Conservation (phyloP, 768 basidiomycete species). For the Serendipita sp. region DNA sequence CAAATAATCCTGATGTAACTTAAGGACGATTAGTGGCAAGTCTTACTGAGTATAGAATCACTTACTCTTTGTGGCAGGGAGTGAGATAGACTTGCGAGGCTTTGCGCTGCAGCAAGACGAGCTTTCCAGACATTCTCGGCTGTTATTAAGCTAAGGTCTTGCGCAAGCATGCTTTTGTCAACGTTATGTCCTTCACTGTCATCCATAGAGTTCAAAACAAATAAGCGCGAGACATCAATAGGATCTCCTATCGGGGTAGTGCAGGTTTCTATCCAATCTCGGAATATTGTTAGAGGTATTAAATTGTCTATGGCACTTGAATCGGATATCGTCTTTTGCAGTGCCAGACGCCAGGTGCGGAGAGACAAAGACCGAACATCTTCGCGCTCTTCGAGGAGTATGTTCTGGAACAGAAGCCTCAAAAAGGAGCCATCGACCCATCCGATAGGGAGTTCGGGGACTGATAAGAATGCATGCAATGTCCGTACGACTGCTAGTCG, state of each 20-base stretch:
- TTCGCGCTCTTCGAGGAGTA: slow-evolving; percentile 73
- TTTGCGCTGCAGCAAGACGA: slow-evolving; percentile 58
- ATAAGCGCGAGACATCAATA: slow-evolving; percentile 54
- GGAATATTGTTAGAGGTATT: slow-evolving; percentile 7
- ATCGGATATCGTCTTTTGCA: slow-evolving; percentile 21
- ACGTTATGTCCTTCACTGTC: slow-evolving; percentile 58
- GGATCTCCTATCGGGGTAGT: slow-evolving; percentile 81
- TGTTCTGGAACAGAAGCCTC: slow-evolving; percentile 80
- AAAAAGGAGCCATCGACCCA: slow-evolving; percentile 72
- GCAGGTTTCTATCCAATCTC: slow-evolving; percentile 69
- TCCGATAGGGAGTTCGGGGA: slow-evolving; percentile 50
- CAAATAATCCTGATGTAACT: slow-evolving; percentile 47
- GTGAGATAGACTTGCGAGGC: slow-evolving; percentile 51
- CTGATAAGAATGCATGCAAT: slow-evolving; percentile 68
- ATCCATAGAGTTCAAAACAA: slow-evolving; percentile 36
- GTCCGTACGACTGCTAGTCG: slow-evolving; percentile 86
- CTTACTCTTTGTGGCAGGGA: slow-evolving; percentile 50
- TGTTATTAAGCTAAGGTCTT: slow-evolving; percentile 72
- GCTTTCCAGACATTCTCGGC: slow-evolving; percentile 64
- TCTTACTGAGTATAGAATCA: slow-evolving; percentile 6
- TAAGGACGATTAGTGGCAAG: background rate
- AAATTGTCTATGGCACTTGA: background rate
- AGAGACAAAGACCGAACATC: slow-evolving; percentile 69
- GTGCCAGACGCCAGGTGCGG: slow-evolving; percentile 53
- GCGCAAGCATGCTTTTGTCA: slow-evolving; percentile 86